Percentiles rank a stretch among this genome's conserved stretches.
phyloP scores from a whole-genome alignment of 805 yeast genomes.

The Saccharomycopsis synnaedendra region DNA sequence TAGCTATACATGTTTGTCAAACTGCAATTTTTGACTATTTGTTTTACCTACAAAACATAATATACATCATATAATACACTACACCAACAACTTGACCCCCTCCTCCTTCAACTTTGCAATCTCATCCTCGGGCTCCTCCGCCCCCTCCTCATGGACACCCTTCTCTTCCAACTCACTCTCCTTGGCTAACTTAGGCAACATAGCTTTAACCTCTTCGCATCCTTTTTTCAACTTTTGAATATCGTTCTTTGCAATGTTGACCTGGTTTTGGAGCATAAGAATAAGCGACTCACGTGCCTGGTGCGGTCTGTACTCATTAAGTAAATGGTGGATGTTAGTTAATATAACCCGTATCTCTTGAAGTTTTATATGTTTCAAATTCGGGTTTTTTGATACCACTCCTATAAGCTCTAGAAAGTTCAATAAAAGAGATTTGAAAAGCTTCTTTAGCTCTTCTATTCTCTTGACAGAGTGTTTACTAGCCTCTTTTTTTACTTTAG shows the following conservation, averaged over 20 bases:
- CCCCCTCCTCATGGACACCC: background rate
- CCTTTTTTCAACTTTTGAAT: constrained; percentile 24
- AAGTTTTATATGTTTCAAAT: constrained; percentile 46
- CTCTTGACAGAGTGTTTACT: constrained; percentile 39
- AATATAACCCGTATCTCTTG: constrained; percentile 72
- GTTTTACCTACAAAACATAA: too few relatives aligned
- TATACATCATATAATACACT: too few relatives aligned
- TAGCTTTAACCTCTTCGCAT: constrained; percentile 4
- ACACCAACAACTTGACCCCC: too few relatives aligned
- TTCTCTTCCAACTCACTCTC: background rate
- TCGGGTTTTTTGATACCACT: constrained; percentile 63
- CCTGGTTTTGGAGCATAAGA: constrained; percentile 57
- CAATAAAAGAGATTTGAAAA: constrained; percentile 66
- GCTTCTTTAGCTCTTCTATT: constrained; percentile 65
- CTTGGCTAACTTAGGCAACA: constrained; percentile 1
- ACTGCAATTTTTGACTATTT: too few relatives aligned
- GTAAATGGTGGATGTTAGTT: constrained; percentile 81
- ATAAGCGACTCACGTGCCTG: constrained; percentile 87
- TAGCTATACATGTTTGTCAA: too few relatives aligned
- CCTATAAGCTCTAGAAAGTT: constrained; percentile 80
- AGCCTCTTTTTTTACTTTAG: constrained; percentile 28
- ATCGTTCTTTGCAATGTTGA: constrained; percentile 48
- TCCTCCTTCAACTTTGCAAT: too few relatives aligned
- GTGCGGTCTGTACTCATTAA: constrained; percentile 90
- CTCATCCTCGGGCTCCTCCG: too few relatives aligned